Evolutionary conservation across 192 early-diverging fungal species (phyloP), one percentile per base, ranked within the genome.

Genomic region (Dissophora globulifera): DNA sequence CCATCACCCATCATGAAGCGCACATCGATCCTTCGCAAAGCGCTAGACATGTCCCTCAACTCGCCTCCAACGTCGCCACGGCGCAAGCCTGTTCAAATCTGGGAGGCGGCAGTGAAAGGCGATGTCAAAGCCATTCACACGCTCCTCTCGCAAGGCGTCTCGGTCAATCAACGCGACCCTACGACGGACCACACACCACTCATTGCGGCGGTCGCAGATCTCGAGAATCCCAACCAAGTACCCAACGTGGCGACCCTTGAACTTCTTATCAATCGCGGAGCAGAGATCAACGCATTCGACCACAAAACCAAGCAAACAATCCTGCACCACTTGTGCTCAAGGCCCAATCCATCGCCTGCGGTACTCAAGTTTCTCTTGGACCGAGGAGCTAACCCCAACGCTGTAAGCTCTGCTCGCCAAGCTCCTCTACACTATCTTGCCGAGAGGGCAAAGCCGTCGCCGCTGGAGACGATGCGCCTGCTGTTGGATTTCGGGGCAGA

Each of bases 281-380:
- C 72, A 35, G 72, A 76, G 46, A 76, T 76, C 47, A 76, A 76
- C 51, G 72, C 72, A 4, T 76, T 61, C 17, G 72, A 76, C 45
- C 58, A 67, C 22, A 76, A 76, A 47, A 62, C 72, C 5, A 76
- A 76, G 26, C 72, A 76, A 40, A 76, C 72, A 0, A 58, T 76
- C 22, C 33, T 76, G 2, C 72, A 76, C 31, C 72, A 76, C 46
- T 51, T 76, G 1, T 76, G 72, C 19, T 61, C 64, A 23, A 49
- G 72, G 46, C 72, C 63, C 26, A 76, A 60, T 13, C 72, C 62
- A 19, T 62, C 72, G 23, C 72, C 72, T 0, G 72, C 72, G 4
- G 72, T 76, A 0, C 47, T 76, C 16, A 66, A 76, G 58, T 76
- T 76, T 41, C 35, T 76, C 23, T 27, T 76, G 29, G 72, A 76